phyloP scores from a whole-genome alignment of 2,329 filamentous ascomycete genomes.

The Helminthosporium solani region DNA sequence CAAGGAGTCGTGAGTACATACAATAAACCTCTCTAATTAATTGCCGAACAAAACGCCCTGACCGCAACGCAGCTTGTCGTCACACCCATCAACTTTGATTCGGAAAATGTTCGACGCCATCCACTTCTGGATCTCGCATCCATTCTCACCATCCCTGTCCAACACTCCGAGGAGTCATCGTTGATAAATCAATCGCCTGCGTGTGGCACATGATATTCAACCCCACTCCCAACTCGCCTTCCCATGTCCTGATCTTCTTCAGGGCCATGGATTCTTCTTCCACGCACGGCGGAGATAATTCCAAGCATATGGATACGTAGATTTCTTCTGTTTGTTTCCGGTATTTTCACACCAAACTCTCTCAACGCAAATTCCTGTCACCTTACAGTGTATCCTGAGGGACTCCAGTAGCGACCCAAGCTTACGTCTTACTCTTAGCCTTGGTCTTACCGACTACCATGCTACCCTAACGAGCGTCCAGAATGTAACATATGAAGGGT shows the following conservation, averaged over 20 bases:
- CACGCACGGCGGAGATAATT: slow-evolving; percentile 13
- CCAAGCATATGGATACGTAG: slow-evolving; percentile 16
- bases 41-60: background rate
- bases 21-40: slow-evolving; percentile 19
- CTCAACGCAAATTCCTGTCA: background rate
- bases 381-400: too few species aligned
- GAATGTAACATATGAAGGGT: slow-evolving; percentile 2
- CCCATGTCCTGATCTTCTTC: slow-evolving; percentile 18
- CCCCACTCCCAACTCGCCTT: slow-evolving; percentile 12
- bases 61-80: slow-evolving; percentile 16
- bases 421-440: slow-evolving; percentile 3
- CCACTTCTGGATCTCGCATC: slow-evolving; percentile 6
- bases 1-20: slow-evolving; percentile 19
- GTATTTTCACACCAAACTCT: background rate
- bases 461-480: slow-evolving; percentile 1
- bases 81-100: slow-evolving; percentile 22
- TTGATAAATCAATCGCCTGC: slow-evolving; percentile 7
- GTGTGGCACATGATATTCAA: slow-evolving; percentile 10
- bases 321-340: background rate
- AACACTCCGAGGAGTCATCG: slow-evolving; percentile 2
- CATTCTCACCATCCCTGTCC: slow-evolving; percentile 3
- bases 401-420: background rate
- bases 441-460: slow-evolving; percentile 6
- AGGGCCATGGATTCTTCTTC: slow-evolving; percentile 19
- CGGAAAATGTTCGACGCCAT: slow-evolving; percentile 12